These are phyloP conservation scores for Tremella fuciformis DNA, from an alignment of 768 basidiomycete species.

Conservation along the genomic window DNA sequence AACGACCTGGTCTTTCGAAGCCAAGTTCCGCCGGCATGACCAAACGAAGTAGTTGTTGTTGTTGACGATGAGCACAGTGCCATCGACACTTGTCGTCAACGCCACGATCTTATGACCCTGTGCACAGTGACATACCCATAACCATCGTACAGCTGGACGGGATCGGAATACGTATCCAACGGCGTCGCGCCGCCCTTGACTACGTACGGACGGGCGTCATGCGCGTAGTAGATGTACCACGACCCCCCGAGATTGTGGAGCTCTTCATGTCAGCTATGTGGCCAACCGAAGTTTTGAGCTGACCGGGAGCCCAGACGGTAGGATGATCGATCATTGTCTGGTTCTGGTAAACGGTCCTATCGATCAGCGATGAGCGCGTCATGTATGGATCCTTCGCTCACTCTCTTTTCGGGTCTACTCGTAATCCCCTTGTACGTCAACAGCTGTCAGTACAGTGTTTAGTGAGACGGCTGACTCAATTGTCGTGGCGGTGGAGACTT, in stretches of 20 bases:
- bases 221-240: constrained; percentile 27
- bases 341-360: constrained; percentile 9
- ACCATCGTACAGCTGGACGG: constrained; percentile 3
- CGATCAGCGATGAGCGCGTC: too few relatives aligned
- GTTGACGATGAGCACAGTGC: constrained; percentile 15
- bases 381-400: too few relatives aligned
- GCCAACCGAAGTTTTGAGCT: neutral
- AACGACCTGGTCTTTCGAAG: neutral
- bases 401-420: too few relatives aligned
- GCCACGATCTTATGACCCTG: neutral
- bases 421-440: too few relatives aligned
- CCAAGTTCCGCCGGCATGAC: constrained; percentile 11
- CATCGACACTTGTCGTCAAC: constrained; percentile 16
- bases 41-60: constrained; percentile 18
- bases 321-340: constrained; percentile 4
- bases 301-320: constrained; percentile 22
- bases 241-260: constrained; percentile 22
- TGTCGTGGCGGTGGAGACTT: too few relatives aligned
- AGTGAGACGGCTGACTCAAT: too few relatives aligned
- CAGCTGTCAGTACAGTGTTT: too few relatives aligned
- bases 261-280: neutral
- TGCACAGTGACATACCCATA: constrained; percentile 8
- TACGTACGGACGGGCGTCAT: constrained; percentile 12
- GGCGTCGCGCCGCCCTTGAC: constrained; percentile 15
- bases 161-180: constrained; percentile 5